Evolutionary conservation across 495 filamentous ascomycete species (phyloP), one percentile per base, ranked within the genome.

Genomic region (Massariosphaeria phaeospora): DNA sequence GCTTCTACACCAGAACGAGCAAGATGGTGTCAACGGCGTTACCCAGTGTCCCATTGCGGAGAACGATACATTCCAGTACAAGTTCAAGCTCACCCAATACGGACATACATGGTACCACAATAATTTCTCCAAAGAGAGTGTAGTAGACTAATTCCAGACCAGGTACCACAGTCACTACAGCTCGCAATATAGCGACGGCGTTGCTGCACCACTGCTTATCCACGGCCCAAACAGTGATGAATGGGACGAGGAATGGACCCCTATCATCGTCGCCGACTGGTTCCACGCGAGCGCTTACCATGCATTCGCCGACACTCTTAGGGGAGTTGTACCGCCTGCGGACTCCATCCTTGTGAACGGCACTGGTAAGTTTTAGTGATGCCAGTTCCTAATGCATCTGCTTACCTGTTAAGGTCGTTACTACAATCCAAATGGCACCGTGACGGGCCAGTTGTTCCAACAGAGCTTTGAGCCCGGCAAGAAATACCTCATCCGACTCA

Each of bases 381-480:
- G n/a, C 20, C 43, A 53, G 58, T 13, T n/a, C n/a, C n/a, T n/a
- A n/a, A n/a, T n/a, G n/a, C 17, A 25, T 6, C 55, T 64, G 36
- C 12, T 27, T 18, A 47, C 24, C 6, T 45, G 40, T 43, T 3
- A 12, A 45, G 39, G 38, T 11, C 35, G 36, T 26, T 50, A n/a
- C 48, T 9, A 39, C n/a, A 26, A 34, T 13, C 18, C 7, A n/a
- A n/a, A n/a, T n/a, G n/a, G n/a, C n/a, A n/a, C n/a, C n/a, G n/a
- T n/a, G n/a, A n/a, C 2, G 21, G 52, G 53, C 17, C n/a, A 20
- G 10, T 52, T 45, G 12, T 59, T 42, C 36, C 29, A 64, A 33
- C 72, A 71, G 48, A 65, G 57, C 21, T 67, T 75, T 63, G 69
- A 67, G 15, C 59, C 65, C 11, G 69, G 66, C 23, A 69, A 69